Base-by-base conservation (phyloP, 306 rosid genomes). In the Lithocarpus polystachyus region DNA sequence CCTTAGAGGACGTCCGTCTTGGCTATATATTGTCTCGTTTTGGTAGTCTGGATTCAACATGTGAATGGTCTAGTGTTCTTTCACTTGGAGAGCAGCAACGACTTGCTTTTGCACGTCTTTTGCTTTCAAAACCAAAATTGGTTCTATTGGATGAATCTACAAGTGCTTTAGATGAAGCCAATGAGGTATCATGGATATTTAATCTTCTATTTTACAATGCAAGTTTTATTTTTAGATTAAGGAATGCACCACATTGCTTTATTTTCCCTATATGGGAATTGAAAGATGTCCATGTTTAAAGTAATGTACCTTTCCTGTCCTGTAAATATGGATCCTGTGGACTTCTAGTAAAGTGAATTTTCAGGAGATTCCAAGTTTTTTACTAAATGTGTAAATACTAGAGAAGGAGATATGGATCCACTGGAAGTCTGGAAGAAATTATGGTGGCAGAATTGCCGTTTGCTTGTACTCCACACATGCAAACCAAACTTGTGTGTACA, bases 61-160 rank as follows among this genome's bases (percentile, higher is more conserved):
- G 77, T n/a, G 99, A 93, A 81, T 95, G 99, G 99, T 89, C 99
- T 18, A 93, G 98, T 84, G 98, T 95, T 85, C 93, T 95, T 55
- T 95, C 99, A 55, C 88, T 95, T 4, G 99, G 99, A 73, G 99
- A 95, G 87, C 99, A 95, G 81, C 99, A 95, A 64, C 99, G 99
- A 81, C 91, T 95, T 54, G 98, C 99, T 10, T 90, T 93, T 83
- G 99, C 97, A 37, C 98, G 99, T 23, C 86, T 95, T 48, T 82
- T 95, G 79, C 98, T 95, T 81, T 85, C 97, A 2, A 93, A 86
- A 76, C 98, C 98, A 56, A 84, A 87, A 78, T 80, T 95, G 84
- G 92, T 87, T 78, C 90, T 95, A 6, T 74, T 95, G 87, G 99
- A 95, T 85, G 99, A 95, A 83, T 84, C 98, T 29, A 95, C 98